Conservation (phyloP, 305 asterid species). For the Ajuga reptans region DNA sequence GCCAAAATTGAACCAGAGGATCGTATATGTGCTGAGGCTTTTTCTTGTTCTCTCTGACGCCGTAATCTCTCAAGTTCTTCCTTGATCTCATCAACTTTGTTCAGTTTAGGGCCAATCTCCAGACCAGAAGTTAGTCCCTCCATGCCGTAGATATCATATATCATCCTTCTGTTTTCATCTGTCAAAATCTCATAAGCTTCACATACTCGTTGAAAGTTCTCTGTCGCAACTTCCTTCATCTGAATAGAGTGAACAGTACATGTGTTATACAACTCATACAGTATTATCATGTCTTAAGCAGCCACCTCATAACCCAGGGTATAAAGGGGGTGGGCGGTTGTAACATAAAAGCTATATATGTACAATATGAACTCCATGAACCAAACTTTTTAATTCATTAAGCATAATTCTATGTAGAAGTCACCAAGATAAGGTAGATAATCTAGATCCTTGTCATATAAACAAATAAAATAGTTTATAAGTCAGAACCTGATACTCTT, state of each 20-base stretch:
- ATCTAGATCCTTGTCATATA: not conserved
- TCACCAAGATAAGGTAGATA: not conserved
- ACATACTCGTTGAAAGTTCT: conserved; percentile 92
- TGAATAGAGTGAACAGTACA: conserved; percentile 26
- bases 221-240: conserved; percentile 96
- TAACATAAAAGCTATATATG: conserved; percentile 7
- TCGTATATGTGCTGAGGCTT: conserved; percentile 45
- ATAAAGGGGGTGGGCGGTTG: not conserved
- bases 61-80: conserved; percentile 85
- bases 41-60: conserved; percentile 65
- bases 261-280: conserved; percentile 10
- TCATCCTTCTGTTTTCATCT: conserved; percentile 65
- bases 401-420: not conserved
- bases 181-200: conserved; percentile 92
- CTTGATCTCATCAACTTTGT: conserved; percentile 74
- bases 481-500: not conserved
- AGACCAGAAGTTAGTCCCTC: conserved; percentile 88
- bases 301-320: not conserved
- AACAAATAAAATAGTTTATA: not conserved
- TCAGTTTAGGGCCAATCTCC: conserved; percentile 82
- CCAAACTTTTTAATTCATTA: not conserved
- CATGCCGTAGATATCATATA: conserved; percentile 95
- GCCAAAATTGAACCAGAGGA: conserved; percentile 81
- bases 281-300: conserved; percentile 11
- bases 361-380: not conserved